Percentiles rank a stretch among this genome's conserved stretches.
Evolutionary conservation across 768 basidiomycete species (phyloP).

Genomic region (Hericium erinaceus): DNA sequence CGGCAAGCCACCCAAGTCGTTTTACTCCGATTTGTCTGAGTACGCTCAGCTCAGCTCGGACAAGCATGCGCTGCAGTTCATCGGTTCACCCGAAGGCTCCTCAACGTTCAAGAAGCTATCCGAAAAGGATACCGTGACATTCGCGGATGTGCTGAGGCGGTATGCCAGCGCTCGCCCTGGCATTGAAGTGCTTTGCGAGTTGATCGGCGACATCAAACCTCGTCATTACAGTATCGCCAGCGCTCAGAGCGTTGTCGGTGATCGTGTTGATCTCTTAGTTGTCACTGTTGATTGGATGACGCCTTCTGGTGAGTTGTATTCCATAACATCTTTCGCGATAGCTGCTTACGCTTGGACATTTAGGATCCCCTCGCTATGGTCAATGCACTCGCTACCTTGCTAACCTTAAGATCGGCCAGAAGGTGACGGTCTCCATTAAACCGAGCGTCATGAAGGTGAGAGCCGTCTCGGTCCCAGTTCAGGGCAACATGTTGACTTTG

Average conservation of each 20-base stretch:
- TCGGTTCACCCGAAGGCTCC: slow-evolving; percentile 85
- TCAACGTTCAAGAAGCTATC: slow-evolving; percentile 91
- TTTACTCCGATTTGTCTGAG: slow-evolving; percentile 80
- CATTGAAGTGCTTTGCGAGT: slow-evolving; percentile 78
- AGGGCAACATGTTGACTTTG: too few relatives aligned
- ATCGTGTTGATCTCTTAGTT: slow-evolving; percentile 89
- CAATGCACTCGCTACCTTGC: slow-evolving; percentile 96
- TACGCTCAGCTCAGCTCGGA: slow-evolving; percentile 66
- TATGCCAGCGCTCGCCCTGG: slow-evolving; percentile 75
- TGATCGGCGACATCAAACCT: slow-evolving; percentile 93
- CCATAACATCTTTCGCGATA: not conserved
- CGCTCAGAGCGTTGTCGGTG: slow-evolving; percentile 88
- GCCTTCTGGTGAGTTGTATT: slow-evolving; percentile 55
- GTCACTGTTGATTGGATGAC: slow-evolving; percentile 95
- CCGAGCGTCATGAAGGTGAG: slow-evolving; percentile 97
- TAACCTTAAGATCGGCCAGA: slow-evolving; percentile 72
- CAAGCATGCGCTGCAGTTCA: slow-evolving; percentile 77
- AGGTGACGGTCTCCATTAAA: slow-evolving; percentile 96
- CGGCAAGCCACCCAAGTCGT: slow-evolving; percentile 91
- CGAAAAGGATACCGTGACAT: slow-evolving; percentile 92
- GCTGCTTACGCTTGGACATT: not conserved
- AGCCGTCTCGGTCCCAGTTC: not conserved
- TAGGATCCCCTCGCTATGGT: slow-evolving; percentile 74
- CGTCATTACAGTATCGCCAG: slow-evolving; percentile 98
- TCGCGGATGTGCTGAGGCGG: slow-evolving; percentile 73